Evolutionary conservation across 2,329 filamentous ascomycete genomes (phyloP), one percentile per base, ranked within the genome.

Genomic region (Aspergillus latus): DNA sequence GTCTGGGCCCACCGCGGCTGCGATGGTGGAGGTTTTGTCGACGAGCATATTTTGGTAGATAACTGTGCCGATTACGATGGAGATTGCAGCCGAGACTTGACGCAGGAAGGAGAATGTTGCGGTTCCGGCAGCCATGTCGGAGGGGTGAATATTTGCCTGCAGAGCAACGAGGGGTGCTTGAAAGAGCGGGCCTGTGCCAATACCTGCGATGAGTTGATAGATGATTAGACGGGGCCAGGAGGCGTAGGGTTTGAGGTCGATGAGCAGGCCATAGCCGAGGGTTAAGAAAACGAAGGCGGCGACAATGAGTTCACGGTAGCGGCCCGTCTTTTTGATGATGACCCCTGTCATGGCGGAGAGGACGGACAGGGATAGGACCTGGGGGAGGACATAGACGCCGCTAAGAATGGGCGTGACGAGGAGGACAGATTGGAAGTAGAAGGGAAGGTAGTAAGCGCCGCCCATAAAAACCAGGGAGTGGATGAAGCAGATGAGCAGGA

Each of bases 381-480:
- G 84, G 0, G 90, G 87, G 11, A 94, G 79, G 13, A 91, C 72
- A 66, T 90, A 90, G 48, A 92, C 84, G 49, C 90, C 90, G 1
- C 86, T 89, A 30, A 88, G 76, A 36, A 92, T 82, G 0, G 90
- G 87, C 0, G 82, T 80, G 2, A 84, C 84, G 49, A 88, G 82
- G 43, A 90, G 79, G 50, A 89, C 85, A 50, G 87, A 83, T 74
- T 95, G 90, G 74, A 92, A 93, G 77, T 95, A 96, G 2, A 96
- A 80, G 0, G 90, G 90, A 4, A 95, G 79, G 75, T 89, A 95
- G 78, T 93, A 95, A 59, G 83, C 85, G 30, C 84, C 85, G 0
- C 87, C 84, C 66, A 93, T 91, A 77, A 93, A 93, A 61, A 88
- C 85, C 63, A 87, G 83, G 44, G 87, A 87, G 70, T 96, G 90